A percentile compares a stretch with the other conserved stretches of the same genome.
Evolutionary conservation across 2,329 filamentous ascomycete species (phyloP).

Genomic region (Bipolaris bicolor): DNA sequence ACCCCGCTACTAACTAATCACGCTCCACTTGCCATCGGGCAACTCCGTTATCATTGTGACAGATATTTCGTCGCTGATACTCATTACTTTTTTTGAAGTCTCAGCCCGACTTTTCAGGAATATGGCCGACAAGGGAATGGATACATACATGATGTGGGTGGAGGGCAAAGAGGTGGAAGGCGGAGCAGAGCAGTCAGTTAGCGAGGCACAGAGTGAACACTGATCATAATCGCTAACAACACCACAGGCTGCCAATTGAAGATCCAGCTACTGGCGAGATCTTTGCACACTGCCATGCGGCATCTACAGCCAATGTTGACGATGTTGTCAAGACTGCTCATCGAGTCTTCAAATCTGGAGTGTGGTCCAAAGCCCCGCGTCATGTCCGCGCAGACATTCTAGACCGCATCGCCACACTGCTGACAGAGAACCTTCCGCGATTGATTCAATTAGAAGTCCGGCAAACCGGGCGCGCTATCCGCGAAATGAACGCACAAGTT

Average conservation of each 20-base stretch:
- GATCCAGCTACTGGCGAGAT: constrained; percentile 61
- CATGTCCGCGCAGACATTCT: constrained; percentile 67
- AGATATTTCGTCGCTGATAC: constrained; percentile 7
- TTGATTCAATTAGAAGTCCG: constrained; percentile 69
- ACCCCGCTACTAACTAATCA: constrained; percentile 28
- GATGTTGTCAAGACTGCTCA: constrained; percentile 53
- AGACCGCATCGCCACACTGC: constrained; percentile 63
- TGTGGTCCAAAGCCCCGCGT: constrained; percentile 64
- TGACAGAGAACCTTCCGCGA: constrained; percentile 59
- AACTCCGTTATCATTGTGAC: constrained; percentile 20
- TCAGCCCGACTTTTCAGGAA: neutral
- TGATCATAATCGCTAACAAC: constrained; percentile 15
- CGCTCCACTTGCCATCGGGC: constrained; percentile 28
- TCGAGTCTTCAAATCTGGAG: constrained; percentile 56
- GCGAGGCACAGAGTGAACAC: constrained; percentile 20
- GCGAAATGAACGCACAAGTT: constrained; percentile 74
- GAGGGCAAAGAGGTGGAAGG: constrained; percentile 52
- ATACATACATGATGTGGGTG: constrained; percentile 50
- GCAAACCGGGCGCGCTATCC: constrained; percentile 71
- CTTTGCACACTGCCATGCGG: constrained; percentile 59
- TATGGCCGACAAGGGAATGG: constrained; percentile 15
- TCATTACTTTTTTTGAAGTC: neutral
- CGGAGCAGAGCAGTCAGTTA: constrained; percentile 55
- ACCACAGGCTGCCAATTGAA: constrained; percentile 58
- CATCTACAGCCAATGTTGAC: constrained; percentile 55